Evolutionary conservation across 2,329 filamentous ascomycete species (phyloP), one percentile per base, ranked within the genome.

Genomic region (Phialophora chinensis): DNA sequence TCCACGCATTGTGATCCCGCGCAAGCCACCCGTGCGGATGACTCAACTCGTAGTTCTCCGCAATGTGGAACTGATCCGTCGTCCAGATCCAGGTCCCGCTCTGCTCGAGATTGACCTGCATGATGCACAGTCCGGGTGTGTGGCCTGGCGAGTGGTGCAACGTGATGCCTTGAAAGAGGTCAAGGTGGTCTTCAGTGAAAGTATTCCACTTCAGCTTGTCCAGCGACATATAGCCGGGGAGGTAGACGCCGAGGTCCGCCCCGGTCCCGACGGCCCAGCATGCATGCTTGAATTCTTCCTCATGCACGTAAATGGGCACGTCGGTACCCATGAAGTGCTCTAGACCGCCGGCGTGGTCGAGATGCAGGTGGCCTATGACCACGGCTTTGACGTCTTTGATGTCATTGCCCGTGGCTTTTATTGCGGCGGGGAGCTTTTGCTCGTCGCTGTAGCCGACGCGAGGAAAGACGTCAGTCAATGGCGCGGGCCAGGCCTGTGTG

Each of bases 341-440:
- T 0, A 83, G 72, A 0, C 82, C 81, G 2, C 82, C 82, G 0
- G 82, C 82, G 67, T 84, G 81, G 66, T 84, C 82, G 1, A 83
- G 68, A 69, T 83, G 81, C 35, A 84, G 72, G 62, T 84, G 82
- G 2, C 82, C 79, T 20, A 83, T 77, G 3, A 84, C 77, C 10
- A 83, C 76, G 23, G 78, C 76, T 70, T 83, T 83, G 31, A 84
- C 73, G 69, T 84, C 81, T 56, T 79, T 78, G 58, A 84, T 79
- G 56, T 79, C 76, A 57, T 83, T 73, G n/a, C 80, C 78, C 0
- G 77, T 75, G 12, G 72, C 70, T 52, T 73, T 71, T 49, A 80
- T 79, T 2, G 78, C 78, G 0, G 72, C 73, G 0, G 76, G 75
- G 3, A 81, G 74, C n/a, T 75, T 75, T 27, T 77, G 75, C 0